phyloP scores from a whole-genome alignment of 1,139 yeast species.

The Debaryomyces nepalensis region DNA sequence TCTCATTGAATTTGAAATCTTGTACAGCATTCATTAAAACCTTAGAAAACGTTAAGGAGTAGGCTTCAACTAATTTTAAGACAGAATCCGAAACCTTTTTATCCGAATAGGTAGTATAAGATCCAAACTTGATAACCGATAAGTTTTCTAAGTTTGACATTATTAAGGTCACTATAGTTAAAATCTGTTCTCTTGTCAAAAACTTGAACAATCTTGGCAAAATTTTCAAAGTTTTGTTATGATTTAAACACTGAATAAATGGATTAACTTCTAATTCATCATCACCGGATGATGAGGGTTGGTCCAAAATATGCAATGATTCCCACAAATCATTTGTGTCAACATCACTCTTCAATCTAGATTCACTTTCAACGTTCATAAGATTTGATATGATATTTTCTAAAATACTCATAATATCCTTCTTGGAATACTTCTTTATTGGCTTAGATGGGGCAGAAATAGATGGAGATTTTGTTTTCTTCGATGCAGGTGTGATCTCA shows the following conservation, averaged over 20 bases:
- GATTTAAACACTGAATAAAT: slow-evolving; percentile 80
- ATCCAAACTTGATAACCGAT: slow-evolving; percentile 77
- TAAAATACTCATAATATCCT: slow-evolving; percentile 57
- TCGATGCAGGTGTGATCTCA: slow-evolving; percentile 24
- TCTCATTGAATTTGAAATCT: slow-evolving; percentile 80
- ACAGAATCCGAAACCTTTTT: slow-evolving; percentile 57
- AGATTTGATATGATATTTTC: slow-evolving; percentile 82
- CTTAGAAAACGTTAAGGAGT: slow-evolving; percentile 83
- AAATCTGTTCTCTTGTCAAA: slow-evolving; percentile 74
- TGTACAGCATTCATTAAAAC: slow-evolving; percentile 84
- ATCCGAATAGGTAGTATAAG: slow-evolving; percentile 67
- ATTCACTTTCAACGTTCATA: slow-evolving; percentile 79
- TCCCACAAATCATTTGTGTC: slow-evolving; percentile 74
- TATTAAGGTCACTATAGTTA: slow-evolving; percentile 77
- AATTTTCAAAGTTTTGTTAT: slow-evolving; percentile 86
- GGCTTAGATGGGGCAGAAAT: slow-evolving; percentile 35
- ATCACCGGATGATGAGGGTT: slow-evolving; percentile 49
- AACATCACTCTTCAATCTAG: slow-evolving; percentile 65
- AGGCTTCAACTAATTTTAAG: slow-evolving; percentile 73
- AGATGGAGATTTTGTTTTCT: slow-evolving; percentile 23
- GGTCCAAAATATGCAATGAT: slow-evolving; percentile 68
- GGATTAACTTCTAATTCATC: slow-evolving; percentile 64
- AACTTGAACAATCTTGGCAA: slow-evolving; percentile 89
- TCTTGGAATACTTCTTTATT: slow-evolving; percentile 42
- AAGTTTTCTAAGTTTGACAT: slow-evolving; percentile 84